Evolutionary conservation across 2,329 filamentous ascomycete genomes (phyloP).

Genomic region (Lachnellula arida): DNA sequence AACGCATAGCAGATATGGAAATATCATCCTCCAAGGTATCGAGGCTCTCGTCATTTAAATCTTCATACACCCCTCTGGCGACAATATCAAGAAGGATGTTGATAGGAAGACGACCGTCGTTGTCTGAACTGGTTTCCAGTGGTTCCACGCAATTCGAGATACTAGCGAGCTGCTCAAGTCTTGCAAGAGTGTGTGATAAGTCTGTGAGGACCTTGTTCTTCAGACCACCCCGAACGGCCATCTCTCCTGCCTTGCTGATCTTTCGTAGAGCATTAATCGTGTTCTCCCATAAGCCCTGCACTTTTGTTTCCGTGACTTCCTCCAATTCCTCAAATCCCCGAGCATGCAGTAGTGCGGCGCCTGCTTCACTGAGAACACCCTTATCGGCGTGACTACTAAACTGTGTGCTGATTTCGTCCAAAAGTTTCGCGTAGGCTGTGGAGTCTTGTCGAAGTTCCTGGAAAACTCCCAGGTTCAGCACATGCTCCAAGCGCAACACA

Average conservation of each 20-base stretch:
- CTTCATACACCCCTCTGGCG: slow-evolving; percentile 65
- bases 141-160: slow-evolving; percentile 73
- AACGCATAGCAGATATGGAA: slow-evolving; percentile 69
- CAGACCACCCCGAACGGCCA: slow-evolving; percentile 67
- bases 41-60: slow-evolving; percentile 59
- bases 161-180: slow-evolving; percentile 74
- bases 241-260: slow-evolving; percentile 61
- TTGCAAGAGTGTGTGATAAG: slow-evolving; percentile 68
- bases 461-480: slow-evolving; percentile 82
- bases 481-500: slow-evolving; percentile 79
- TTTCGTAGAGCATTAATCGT: slow-evolving; percentile 64
- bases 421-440: slow-evolving; percentile 69
- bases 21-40: slow-evolving; percentile 77
- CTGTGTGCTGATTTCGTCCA: slow-evolving; percentile 91
- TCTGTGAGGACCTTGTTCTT: slow-evolving; percentile 60
- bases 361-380: slow-evolving; percentile 78
- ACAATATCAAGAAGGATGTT: slow-evolving; percentile 69
- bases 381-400: slow-evolving; percentile 90
- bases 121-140: slow-evolving; percentile 59
- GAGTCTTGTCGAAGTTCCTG: slow-evolving; percentile 84
- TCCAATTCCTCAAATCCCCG: slow-evolving; percentile 83
- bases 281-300: slow-evolving; percentile 83
- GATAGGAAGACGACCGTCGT: slow-evolving; percentile 48
- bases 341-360: slow-evolving; percentile 76
- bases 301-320: slow-evolving; percentile 75